Conservation (phyloP, 139 green algal genomes). For the Eudorina sp. region DNA sequence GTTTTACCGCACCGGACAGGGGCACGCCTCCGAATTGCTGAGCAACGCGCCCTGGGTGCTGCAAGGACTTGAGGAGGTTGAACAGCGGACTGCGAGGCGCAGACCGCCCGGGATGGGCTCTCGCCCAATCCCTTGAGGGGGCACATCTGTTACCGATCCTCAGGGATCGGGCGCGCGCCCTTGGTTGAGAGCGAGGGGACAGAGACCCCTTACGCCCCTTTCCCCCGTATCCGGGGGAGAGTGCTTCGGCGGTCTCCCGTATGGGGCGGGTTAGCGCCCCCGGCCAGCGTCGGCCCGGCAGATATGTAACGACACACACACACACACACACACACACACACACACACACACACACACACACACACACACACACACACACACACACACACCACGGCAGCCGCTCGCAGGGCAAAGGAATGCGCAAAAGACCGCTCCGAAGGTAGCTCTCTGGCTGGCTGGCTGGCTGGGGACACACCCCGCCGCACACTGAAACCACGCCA, state of each 20-base stretch:
- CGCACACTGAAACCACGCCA: background rate
- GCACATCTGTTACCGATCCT: too few relatives aligned
- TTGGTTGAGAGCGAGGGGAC: too few relatives aligned
- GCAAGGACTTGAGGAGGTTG: background rate
- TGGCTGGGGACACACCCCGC: background rate
- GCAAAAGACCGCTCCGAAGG: too few relatives aligned
- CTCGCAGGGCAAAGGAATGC: too few relatives aligned
- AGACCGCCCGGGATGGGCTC: too few relatives aligned
- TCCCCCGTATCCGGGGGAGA: too few relatives aligned
- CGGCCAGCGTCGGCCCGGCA: background rate
- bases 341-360: background rate
- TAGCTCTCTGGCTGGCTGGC: background rate
- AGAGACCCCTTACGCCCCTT: too few relatives aligned
- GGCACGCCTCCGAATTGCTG: too few relatives aligned
- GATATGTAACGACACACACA: background rate
- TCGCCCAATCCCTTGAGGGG: too few relatives aligned
- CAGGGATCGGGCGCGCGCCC: too few relatives aligned
- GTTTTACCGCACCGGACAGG: background rate
- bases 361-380: background rate
- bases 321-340: background rate
- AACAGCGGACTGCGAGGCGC: background rate
- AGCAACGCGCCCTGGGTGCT: background rate
- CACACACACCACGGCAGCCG: too few relatives aligned
- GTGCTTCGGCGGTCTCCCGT: background rate
- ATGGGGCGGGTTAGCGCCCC: background rate